Conservation (phyloP, 257 asterid genomes). For the Salvia splendens region DNA sequence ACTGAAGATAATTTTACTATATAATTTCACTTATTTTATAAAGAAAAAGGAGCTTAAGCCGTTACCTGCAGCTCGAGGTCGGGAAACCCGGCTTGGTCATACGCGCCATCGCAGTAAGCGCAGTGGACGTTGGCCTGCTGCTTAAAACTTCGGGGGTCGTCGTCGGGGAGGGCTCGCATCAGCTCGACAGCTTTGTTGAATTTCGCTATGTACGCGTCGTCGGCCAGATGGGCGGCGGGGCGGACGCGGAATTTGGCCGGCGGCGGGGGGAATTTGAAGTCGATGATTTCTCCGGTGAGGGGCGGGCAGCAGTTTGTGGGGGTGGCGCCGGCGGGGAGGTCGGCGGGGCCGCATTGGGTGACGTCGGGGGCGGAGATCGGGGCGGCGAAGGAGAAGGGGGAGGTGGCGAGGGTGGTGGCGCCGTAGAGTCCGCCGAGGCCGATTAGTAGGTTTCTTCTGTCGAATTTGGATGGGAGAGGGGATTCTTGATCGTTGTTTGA, state of each 20-base stretch:
- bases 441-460: constrained; percentile 59
- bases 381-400: constrained; percentile 59
- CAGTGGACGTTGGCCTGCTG: constrained; percentile 84
- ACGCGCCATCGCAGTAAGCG: constrained; percentile 86
- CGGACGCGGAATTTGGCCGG: constrained; percentile 49
- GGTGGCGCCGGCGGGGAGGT: constrained; percentile 58
- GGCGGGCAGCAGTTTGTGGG: constrained; percentile 86
- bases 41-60: too few species aligned
- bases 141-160: constrained; percentile 77
- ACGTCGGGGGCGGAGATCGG: constrained; percentile 67
- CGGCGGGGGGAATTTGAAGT: constrained; percentile 53
- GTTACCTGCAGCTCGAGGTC: constrained; percentile 53
- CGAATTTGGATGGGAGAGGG: constrained; percentile 31
- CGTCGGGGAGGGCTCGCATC: constrained; percentile 76
- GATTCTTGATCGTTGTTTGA: constrained; percentile 28
- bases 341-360: constrained; percentile 74
- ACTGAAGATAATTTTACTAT: too few species aligned
- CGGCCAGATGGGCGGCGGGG: constrained; percentile 73
- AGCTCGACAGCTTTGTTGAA: constrained; percentile 57
- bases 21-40: too few species aligned
- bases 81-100: constrained; percentile 77
- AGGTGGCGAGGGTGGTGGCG: constrained; percentile 47
- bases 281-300: constrained; percentile 33
- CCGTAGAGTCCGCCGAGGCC: constrained; percentile 81
- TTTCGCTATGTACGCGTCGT: constrained; percentile 52